Percentiles rank a stretch among this genome's conserved stretches.
Conservation (phyloP, 495 filamentous ascomycete genomes). For the Tuber umbilicatum region DNA sequence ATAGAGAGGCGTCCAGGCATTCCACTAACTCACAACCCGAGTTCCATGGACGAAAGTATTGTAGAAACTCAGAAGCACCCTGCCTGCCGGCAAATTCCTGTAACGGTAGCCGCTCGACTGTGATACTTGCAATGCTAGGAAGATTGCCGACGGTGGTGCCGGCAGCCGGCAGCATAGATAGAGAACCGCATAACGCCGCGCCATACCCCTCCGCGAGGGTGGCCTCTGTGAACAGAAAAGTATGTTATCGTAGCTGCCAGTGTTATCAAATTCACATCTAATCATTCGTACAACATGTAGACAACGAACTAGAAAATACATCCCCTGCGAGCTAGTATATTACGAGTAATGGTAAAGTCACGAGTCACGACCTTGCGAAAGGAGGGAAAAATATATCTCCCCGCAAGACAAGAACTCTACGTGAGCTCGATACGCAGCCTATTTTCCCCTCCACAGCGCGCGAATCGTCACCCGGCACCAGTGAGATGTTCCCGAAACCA, state of each 20-base stretch:
- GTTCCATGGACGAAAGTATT: too few species aligned
- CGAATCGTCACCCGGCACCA: neutral
- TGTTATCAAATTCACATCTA: neutral
- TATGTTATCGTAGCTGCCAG: neutral
- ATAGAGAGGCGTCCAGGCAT: too few species aligned
- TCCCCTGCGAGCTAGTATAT: neutral
- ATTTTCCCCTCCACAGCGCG: neutral
- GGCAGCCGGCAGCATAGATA: too few species aligned
- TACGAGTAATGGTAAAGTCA: neutral
- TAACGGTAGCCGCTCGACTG: too few species aligned
- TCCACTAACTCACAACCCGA: too few species aligned
- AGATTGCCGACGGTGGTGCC: too few species aligned
- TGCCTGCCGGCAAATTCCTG: too few species aligned
- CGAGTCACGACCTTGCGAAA: too few species aligned
- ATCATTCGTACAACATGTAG: neutral
- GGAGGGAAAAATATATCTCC: neutral
- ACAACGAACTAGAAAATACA: neutral
- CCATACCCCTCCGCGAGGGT: neutral
- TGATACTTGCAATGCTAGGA: too few species aligned
- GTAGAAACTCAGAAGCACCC: too few species aligned
- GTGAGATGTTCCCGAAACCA: neutral
- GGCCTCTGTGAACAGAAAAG: neutral
- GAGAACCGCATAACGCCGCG: too few species aligned
- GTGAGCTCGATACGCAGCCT: neutral
- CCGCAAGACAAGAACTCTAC: neutral